A percentile compares a stretch with the other conserved stretches of the same genome.
phyloP scores from a whole-genome alignment of 305 asterid genomes.

The Caryopteris hybrid region DNA sequence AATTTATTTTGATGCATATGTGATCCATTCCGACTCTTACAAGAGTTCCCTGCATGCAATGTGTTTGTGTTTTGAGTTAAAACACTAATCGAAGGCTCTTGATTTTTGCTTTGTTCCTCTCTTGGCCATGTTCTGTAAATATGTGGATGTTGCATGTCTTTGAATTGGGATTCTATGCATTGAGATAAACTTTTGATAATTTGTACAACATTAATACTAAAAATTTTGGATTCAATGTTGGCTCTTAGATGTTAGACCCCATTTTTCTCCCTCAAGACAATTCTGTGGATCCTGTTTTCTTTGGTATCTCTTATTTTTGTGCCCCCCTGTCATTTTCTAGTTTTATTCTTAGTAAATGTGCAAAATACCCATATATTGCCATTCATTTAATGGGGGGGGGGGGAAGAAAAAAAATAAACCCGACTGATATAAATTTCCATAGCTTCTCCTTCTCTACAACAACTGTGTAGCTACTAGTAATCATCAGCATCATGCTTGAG shows the following conservation, averaged over 20 bases:
- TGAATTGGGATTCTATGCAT: conserved; percentile 3
- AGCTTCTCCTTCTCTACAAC: conserved; percentile 12
- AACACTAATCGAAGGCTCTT: not conserved
- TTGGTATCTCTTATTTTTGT: conserved; percentile 34
- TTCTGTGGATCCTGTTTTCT: conserved; percentile 47
- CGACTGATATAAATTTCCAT: conserved; percentile 9
- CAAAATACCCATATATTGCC: conserved; percentile 3
- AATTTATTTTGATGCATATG: not conserved
- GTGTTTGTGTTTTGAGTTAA: conserved; percentile 32
- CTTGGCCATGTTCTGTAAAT: not conserved
- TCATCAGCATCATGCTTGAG: conserved; percentile 8
- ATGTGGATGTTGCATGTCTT: not conserved
- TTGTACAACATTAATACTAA: conserved; percentile 19
- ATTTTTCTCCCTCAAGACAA: conserved; percentile 17
- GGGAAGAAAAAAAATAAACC: not conserved
- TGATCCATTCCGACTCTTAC: not conserved
- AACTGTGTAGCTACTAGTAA: conserved; percentile 20
- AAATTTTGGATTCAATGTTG: not conserved
- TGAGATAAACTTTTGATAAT: conserved; percentile 23
- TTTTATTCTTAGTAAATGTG: conserved; percentile 23
- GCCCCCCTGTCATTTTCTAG: conserved; percentile 22
- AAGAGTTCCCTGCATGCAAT: conserved; percentile 36
- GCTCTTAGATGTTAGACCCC: conserved; percentile 40
- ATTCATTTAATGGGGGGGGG: too few relatives aligned
- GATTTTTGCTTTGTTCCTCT: not conserved